Conservation (phyloP, 2,329 filamentous ascomycete species). For the Dactylellina cionopaga region DNA sequence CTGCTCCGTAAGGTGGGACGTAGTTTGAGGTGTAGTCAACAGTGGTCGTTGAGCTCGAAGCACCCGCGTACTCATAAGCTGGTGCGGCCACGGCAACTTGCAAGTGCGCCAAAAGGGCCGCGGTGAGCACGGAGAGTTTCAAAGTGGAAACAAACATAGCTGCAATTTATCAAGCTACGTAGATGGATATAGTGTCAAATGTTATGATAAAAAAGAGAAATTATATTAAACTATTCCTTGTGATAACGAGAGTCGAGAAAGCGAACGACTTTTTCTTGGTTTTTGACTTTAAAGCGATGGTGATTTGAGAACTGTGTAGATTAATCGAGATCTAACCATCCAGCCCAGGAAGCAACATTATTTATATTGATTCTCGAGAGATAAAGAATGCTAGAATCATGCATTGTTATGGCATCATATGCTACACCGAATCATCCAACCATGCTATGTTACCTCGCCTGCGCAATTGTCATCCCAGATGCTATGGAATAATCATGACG, state of each 20-base stretch:
- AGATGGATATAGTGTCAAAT: background rate
- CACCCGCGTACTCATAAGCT: slow-evolving; percentile 12
- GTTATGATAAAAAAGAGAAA: background rate
- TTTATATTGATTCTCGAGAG: slow-evolving; percentile 1
- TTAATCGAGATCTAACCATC: background rate
- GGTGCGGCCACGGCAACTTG: slow-evolving; percentile 15
- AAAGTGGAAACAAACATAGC: slow-evolving; percentile 33
- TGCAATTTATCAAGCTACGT: background rate
- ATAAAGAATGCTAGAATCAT: no score
- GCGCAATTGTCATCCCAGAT: background rate
- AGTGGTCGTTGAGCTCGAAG: slow-evolving; percentile 4
- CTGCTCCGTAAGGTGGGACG: slow-evolving; percentile 1
- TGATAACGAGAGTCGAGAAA: slow-evolving; percentile 26
- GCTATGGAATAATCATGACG: slow-evolving; percentile 8
- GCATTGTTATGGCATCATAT: no score
- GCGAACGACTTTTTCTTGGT: slow-evolving; percentile 29
- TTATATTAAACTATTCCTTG: background rate
- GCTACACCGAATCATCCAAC: background rate
- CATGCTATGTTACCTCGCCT: slow-evolving; percentile 21
- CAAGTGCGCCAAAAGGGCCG: slow-evolving; percentile 12
- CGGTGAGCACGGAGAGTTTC: slow-evolving; percentile 22
- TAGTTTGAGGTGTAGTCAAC: slow-evolving; percentile 8
- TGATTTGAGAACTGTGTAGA: background rate
- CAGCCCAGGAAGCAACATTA: background rate
- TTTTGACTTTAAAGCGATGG: no score